Base-by-base conservation (phyloP, 139 green algal species). In the Chlorokybus atmophyticus region DNA sequence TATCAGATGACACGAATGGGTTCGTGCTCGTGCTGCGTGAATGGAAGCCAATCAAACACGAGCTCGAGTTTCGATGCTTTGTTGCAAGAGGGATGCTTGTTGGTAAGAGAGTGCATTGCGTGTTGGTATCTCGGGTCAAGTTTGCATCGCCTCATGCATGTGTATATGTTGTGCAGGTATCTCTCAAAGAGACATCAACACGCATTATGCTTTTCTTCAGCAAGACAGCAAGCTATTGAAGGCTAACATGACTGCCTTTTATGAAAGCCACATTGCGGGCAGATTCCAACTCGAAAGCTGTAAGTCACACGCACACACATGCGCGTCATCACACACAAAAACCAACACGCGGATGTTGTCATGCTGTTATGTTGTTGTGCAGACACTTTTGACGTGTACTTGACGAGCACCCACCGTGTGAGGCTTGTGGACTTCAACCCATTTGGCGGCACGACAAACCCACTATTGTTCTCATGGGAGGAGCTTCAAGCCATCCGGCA, bases 391-490 rank as follows among this genome's bases (percentile, higher is more conserved):
- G 88, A 96, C 56, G 79, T 93, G 3, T 94, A 94, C 48, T 64
- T 96, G 0, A 71, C 83, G 3, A 62, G 60, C 23, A 8, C 68
- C 40, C 28, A 50, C 52, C 19, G 41, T 42, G 70, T 90, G 0
- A 71, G 70, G 19, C 51, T 97, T 3, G 3, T 97, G 17, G 90
- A 97, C 71, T 85, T 97, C 61, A 95, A 93, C 64, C 79, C 87
- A 0, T 60, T 81, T 26, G 70, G 75, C 4, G 75, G 67, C 47
- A 79, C 77, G 21, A 95, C 88, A 4, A 73, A 76, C 0, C 82
- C 89, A 7, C 77, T 95, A 53, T 74, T 96, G 4, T 97, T 91
- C 64, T 58, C 59, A 17, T 94, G 86, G 86, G 21, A 72, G 8
- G 68, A 76, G 25, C 35, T 76, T 10, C 10, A 14, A 14, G 35